A percentile compares a stretch with the other conserved stretches of the same genome.
Conservation (phyloP, 1,284 basidiomycete genomes). For the Malassezia psittaci region DNA sequence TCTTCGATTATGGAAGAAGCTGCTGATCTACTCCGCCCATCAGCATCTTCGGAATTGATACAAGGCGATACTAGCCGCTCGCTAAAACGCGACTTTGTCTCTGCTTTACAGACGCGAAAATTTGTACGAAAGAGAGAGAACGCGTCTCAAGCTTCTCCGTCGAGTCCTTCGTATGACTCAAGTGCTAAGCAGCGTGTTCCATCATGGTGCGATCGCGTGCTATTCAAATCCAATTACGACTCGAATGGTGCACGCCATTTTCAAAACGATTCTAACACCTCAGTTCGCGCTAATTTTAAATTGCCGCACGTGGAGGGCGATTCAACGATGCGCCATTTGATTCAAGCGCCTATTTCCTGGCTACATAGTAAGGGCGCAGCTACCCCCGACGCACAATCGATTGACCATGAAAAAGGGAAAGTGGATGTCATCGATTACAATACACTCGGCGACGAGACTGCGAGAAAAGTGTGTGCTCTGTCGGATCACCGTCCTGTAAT, state of each 20-base stretch:
- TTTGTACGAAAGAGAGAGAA: not conserved
- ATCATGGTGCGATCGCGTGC: conserved; percentile 49
- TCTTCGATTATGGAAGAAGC: conserved; percentile 8
- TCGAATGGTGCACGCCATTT: not conserved
- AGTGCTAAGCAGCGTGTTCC: conserved; percentile 53
- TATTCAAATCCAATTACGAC: conserved; percentile 37
- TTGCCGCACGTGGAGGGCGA: not conserved
- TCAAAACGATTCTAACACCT: not conserved
- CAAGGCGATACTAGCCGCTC: not conserved
- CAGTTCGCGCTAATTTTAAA: not conserved
- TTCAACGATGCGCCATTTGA: not conserved
- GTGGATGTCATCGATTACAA: not conserved
- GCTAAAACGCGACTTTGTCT: not conserved
- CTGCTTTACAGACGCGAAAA: not conserved
- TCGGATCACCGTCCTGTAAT: conserved; percentile 59
- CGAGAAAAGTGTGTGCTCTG: conserved; percentile 59
- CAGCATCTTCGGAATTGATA: not conserved
- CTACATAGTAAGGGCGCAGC: not conserved
- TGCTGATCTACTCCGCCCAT: not conserved
- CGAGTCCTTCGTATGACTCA: conserved; percentile 49
- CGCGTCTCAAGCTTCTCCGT: not conserved
- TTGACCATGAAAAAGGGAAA: not conserved
- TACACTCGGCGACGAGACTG: conserved; percentile 60
- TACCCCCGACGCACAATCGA: too few relatives aligned
- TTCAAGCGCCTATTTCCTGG: not conserved